Base-by-base conservation (phyloP, 164 flowering plant species). In the Paratinospora sagittata region DNA sequence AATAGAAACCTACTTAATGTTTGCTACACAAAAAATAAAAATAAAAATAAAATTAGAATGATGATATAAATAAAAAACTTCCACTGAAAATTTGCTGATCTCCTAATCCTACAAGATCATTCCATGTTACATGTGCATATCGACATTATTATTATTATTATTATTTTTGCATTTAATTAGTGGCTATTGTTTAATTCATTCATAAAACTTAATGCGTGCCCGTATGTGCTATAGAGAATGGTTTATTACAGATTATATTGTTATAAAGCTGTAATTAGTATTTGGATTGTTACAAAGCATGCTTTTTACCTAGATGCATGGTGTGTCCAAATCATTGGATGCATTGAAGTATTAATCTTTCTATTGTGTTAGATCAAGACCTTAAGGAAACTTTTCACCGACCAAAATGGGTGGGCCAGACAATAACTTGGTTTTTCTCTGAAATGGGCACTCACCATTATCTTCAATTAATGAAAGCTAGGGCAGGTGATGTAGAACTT, bases 391-490 rank as follows among this genome's bases (percentile, higher is more conserved):
- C 58, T 6, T 45, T 14, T 72, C 62, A 39, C 67, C 58, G 34
- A 23, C 4, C 36, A 14, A 66, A 36, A 8, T 39, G 9, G 21
- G 58, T 41, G 52, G 36, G 57, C 3, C 27, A 5, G 24, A 23
- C 17, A 34, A 21, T 23, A 24, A 58, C 47, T 21, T 60, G 34
- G 65, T 13, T 58, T 58, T 58, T 58, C 21, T 36, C 63, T 23
- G 6, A 21, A 70, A 26, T 36, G 52, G 72, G 65, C 27, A 55
- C 45, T 30, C 72, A 39, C 72, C 65, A 70, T 36, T 41, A 14
- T 37, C 23, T 57, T 47, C 67, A 62, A 21, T 61, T 21, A 21
- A n/a, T 33, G 30, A 12, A 41, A 10, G 27, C 12, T 12, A 19
- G 27, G 55, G 13, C 17, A 21, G 47, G 24, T 37, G 23, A 37